Conservation (phyloP, 768 basidiomycete genomes). For the Trametes punicea region DNA sequence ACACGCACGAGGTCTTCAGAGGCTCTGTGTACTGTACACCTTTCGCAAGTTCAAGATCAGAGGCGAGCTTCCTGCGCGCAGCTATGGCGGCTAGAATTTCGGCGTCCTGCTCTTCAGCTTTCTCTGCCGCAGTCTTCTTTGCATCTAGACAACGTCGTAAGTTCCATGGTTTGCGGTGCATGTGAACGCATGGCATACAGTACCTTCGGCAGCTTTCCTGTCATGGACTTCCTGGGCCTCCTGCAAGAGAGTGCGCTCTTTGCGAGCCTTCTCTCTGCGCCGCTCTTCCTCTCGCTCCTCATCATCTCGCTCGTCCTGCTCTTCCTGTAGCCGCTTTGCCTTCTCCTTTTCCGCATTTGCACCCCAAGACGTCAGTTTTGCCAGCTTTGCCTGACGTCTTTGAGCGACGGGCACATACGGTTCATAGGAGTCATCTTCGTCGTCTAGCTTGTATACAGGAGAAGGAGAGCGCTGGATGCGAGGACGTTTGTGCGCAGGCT, state of each 20-base stretch:
- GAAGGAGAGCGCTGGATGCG: constrained; percentile 55
- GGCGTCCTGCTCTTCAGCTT: constrained; percentile 83
- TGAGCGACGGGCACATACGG: constrained; percentile 88
- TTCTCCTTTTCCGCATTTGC: constrained; percentile 51
- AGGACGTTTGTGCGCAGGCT: constrained; percentile 45
- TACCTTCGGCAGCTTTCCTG: constrained; percentile 78
- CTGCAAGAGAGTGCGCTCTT: constrained; percentile 82
- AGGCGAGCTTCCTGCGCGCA: constrained; percentile 85
- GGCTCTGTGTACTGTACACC: constrained; percentile 90
- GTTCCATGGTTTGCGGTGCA: not conserved
- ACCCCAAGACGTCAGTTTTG: constrained; percentile 65
- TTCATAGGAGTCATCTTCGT: constrained; percentile 63
- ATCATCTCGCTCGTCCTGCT: constrained; percentile 60
- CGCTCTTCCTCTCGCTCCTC: constrained; percentile 77
- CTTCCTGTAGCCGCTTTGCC: constrained; percentile 49
- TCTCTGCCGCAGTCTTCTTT: constrained; percentile 83
- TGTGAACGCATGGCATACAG: constrained; percentile 6
- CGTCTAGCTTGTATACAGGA: constrained; percentile 58
- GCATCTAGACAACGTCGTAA: constrained; percentile 52
- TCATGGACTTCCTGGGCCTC: constrained; percentile 96
- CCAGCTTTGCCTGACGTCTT: constrained; percentile 76
- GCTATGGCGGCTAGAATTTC: constrained; percentile 91
- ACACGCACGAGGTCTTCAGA: constrained; percentile 70
- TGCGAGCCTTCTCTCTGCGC: constrained; percentile 68
- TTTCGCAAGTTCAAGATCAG: constrained; percentile 88